Percentiles rank a stretch among this genome's conserved stretches.
Conservation (phyloP, 495 filamentous ascomycete species). For the Lasiosphaeria ovina region DNA sequence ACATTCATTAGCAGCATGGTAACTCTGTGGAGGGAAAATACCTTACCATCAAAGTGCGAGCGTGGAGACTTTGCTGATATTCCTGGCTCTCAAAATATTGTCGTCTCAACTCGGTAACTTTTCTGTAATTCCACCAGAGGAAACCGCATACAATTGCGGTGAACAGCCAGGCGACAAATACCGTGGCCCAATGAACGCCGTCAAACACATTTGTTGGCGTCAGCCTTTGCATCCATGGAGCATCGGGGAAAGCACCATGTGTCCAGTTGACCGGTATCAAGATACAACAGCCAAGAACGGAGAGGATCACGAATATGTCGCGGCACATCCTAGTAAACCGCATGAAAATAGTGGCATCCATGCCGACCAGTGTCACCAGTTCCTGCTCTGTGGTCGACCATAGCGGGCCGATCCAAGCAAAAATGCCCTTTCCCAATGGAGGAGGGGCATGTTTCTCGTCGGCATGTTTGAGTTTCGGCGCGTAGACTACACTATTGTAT, state of each 20-base stretch:
- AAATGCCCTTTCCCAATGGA: conserved; percentile 77
- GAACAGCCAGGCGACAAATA: conserved; percentile 75
- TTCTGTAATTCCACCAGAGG: conserved; percentile 86
- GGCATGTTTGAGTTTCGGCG: conserved; percentile 89
- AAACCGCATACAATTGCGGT: conserved; percentile 74
- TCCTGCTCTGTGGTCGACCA: conserved; percentile 71
- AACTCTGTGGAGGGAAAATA: conserved; percentile 4
- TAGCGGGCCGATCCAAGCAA: conserved; percentile 81
- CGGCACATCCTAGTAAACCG: conserved; percentile 89
- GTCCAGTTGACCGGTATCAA: conserved; percentile 81
- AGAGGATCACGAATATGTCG: conserved; percentile 76
- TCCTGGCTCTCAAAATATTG: conserved; percentile 83
- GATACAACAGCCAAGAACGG: conserved; percentile 70
- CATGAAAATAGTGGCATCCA: conserved; percentile 90
- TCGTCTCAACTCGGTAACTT: conserved; percentile 65
- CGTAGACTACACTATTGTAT: conserved; percentile 86
- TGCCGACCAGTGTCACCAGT: conserved; percentile 72
- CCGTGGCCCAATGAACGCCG: conserved; percentile 71
- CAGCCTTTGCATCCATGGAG: conserved; percentile 51
- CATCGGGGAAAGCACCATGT: conserved; percentile 47
- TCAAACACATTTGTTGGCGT: conserved; percentile 57
- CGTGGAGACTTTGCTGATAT: conserved; percentile 83
- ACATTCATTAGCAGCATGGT: conserved; percentile 17
- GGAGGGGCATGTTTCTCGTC: conserved; percentile 93
- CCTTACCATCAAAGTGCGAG: conserved; percentile 81